These are phyloP conservation scores for Albifimbria verrucaria DNA, from an alignment of 2,329 filamentous ascomycete genomes.

Conservation along the genomic window DNA sequence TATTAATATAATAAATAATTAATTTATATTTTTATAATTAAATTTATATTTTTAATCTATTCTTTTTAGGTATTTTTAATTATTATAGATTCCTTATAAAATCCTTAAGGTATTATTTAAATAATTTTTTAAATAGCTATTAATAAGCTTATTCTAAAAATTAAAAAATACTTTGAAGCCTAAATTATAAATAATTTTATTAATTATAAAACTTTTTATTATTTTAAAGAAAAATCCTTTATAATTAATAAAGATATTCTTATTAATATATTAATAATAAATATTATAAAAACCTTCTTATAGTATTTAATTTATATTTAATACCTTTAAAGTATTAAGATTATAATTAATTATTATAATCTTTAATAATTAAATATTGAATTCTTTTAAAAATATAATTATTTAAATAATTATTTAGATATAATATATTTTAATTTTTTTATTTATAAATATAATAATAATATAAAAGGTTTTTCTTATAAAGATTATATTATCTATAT, in stretches of 20 bases:
- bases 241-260: conserved; percentile 1
- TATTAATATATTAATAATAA: background rate
- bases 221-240: background rate
- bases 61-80: background rate
- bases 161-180: conserved; percentile 3
- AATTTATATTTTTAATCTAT: conserved; percentile 1
- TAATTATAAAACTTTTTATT: conserved; percentile 2
- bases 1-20: background rate
- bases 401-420: background rate
- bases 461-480: background rate
- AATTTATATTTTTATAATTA: conserved; percentile 1
- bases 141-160: conserved; percentile 1
- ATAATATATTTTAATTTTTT: background rate
- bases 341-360: background rate
- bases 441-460: background rate
- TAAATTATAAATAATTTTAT: background rate
- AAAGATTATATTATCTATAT: background rate
- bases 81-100: background rate
- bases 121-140: background rate
- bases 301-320: background rate
- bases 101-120: too few relatives aligned
- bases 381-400: background rate
- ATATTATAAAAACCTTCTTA: background rate
- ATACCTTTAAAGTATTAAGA: background rate
- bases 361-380: background rate